Conservation (phyloP, 208 protist species). For the Trypanosoma rangeli region DNA sequence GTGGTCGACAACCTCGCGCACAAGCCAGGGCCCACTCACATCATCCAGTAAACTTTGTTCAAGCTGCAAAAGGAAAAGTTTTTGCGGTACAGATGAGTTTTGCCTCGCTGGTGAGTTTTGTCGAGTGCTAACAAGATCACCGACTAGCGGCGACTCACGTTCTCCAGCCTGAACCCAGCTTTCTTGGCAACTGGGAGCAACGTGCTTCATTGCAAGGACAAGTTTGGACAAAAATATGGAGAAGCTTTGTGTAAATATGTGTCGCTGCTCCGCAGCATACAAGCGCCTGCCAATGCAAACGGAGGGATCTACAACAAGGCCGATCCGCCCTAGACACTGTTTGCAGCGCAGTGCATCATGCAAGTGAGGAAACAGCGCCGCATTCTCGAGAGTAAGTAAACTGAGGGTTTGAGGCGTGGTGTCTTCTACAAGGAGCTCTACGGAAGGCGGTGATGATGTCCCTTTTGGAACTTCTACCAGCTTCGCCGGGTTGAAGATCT, state of each 20-base stretch:
- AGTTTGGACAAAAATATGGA: slow-evolving; percentile 38
- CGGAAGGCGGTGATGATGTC: neutral
- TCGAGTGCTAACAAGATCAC: slow-evolving; percentile 11
- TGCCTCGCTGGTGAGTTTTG: neutral
- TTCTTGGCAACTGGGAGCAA: slow-evolving; percentile 9
- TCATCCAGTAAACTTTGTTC: slow-evolving; percentile 37
- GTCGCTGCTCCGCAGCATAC: slow-evolving; percentile 27
- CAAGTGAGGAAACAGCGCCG: neutral
- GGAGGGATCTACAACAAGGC: slow-evolving; percentile 38
- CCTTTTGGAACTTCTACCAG: neutral
- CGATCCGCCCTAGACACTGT: slow-evolving; percentile 23
- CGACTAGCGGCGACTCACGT: neutral
- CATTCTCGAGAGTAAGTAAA: slow-evolving; percentile 4
- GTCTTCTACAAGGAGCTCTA: slow-evolving; percentile 11
- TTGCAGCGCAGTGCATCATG: slow-evolving; percentile 15
- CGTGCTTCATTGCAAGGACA: slow-evolving; percentile 23
- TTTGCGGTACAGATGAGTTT: neutral
- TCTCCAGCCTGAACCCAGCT: neutral
- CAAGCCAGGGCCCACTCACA: slow-evolving; percentile 35
- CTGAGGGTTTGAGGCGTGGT: slow-evolving; percentile 8
- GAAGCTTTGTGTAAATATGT: slow-evolving; percentile 31
- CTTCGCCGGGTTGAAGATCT: slow-evolving; percentile 12
- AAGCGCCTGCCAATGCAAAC: slow-evolving; percentile 40
- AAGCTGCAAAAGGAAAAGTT: slow-evolving; percentile 42
- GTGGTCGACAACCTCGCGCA: slow-evolving; percentile 34